phyloP scores from a whole-genome alignment of 2,329 filamentous ascomycete genomes.

The Penicillium sp. region DNA sequence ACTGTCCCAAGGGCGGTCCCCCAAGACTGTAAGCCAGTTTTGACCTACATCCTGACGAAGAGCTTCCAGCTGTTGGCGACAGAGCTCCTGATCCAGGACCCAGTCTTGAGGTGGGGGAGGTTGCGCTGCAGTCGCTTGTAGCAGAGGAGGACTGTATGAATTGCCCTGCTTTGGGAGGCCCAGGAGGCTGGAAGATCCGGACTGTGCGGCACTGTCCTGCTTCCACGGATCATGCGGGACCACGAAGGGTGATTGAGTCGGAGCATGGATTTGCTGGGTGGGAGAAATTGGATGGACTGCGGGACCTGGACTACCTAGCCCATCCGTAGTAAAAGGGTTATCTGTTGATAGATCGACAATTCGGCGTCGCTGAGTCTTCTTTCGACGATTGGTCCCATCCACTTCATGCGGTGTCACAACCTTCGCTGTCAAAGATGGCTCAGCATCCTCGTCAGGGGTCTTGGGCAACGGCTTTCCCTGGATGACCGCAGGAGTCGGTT shows the following conservation, averaged over 20 bases:
- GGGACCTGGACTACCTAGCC: slow-evolving; percentile 27
- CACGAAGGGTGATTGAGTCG: slow-evolving; percentile 24
- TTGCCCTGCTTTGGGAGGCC: slow-evolving; percentile 17
- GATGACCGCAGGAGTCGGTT: slow-evolving; percentile 44
- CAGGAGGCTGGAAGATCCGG: slow-evolving; percentile 25
- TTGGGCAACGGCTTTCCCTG: slow-evolving; percentile 13
- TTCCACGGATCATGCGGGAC: slow-evolving; percentile 30
- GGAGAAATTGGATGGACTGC: slow-evolving; percentile 31
- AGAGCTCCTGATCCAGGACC: slow-evolving; percentile 67
- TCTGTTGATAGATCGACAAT: slow-evolving; percentile 59
- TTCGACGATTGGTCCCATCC: slow-evolving; percentile 40
- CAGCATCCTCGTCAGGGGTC: slow-evolving; percentile 15
- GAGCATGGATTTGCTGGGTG: slow-evolving; percentile 31
- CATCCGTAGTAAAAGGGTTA: slow-evolving; percentile 36
- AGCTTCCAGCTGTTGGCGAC: slow-evolving; percentile 84
- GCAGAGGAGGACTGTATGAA: slow-evolving; percentile 16
- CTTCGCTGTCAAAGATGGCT: slow-evolving; percentile 9
- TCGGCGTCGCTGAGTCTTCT: slow-evolving; percentile 55
- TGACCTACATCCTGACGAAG: slow-evolving; percentile 82
- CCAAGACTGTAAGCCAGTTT: slow-evolving; percentile 81
- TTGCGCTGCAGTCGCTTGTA: slow-evolving; percentile 23
- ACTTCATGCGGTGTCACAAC: slow-evolving; percentile 22
- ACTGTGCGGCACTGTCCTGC: slow-evolving; percentile 32
- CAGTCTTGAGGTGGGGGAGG: slow-evolving; percentile 31
- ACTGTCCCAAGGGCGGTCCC: slow-evolving; percentile 66